Conservation (phyloP, 2,329 filamentous ascomycete genomes). For the Zymoseptoria tritici region DNA sequence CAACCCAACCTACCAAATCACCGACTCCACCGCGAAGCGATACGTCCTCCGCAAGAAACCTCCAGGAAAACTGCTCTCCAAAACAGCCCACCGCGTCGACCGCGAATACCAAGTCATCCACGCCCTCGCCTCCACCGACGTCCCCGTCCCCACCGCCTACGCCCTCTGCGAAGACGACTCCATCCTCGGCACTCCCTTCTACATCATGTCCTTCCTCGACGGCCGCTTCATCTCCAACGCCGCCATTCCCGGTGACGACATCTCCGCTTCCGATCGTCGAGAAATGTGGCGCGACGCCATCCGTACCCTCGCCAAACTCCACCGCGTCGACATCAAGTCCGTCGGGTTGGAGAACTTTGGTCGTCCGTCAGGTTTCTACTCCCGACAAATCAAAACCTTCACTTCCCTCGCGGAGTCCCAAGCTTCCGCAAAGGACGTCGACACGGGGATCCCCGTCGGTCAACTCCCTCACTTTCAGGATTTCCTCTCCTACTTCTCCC, state of each 20-base stretch:
- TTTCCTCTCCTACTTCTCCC: slow-evolving; percentile 69
- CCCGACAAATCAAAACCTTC: slow-evolving; percentile 78
- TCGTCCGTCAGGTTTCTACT: slow-evolving; percentile 68
- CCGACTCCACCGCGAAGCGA: slow-evolving; percentile 57
- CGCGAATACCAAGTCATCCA: slow-evolving; percentile 88
- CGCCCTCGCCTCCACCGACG: slow-evolving; percentile 69
- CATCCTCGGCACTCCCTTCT: slow-evolving; percentile 85
- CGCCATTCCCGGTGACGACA: slow-evolving; percentile 56
- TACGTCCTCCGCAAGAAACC: slow-evolving; percentile 97
- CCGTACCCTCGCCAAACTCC: slow-evolving; percentile 74
- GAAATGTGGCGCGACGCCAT: slow-evolving; percentile 83
- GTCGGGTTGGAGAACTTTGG: slow-evolving; percentile 70
- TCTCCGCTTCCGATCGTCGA: slow-evolving; percentile 59
- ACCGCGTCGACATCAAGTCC: slow-evolving; percentile 59
- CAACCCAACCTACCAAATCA: slow-evolving; percentile 93
- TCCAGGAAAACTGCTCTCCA: slow-evolving; percentile 81
- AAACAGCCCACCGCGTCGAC: slow-evolving; percentile 93
- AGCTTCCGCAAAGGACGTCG: slow-evolving; percentile 64
- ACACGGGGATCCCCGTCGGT: slow-evolving; percentile 69
- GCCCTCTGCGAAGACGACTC: slow-evolving; percentile 75
- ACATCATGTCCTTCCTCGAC: slow-evolving; percentile 93
- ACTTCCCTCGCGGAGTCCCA: slow-evolving; percentile 69
- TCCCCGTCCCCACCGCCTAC: slow-evolving; percentile 77
- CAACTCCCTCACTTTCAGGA: slow-evolving; percentile 76
- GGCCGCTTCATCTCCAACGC: slow-evolving; percentile 91